Base-by-base conservation (phyloP, 2,329 filamentous ascomycete genomes). In the Colletotrichum scovillei region DNA sequence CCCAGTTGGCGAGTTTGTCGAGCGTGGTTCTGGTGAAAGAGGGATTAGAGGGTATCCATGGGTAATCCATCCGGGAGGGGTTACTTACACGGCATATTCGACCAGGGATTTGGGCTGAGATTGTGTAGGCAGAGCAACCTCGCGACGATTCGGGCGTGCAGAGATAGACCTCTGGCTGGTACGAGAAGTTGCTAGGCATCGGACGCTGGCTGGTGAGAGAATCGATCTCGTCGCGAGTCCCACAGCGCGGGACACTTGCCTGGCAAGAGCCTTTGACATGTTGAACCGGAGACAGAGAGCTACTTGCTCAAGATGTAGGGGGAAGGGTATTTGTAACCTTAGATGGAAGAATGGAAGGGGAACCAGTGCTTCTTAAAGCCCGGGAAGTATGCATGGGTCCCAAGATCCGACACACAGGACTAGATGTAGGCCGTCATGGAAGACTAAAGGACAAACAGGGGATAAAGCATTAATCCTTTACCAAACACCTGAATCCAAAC, bases 1-100 rank as follows among this genome's bases (percentile, higher is more conserved):
- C 92, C 94, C 94, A 97, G 86, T 95, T 96, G 83, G 92, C 86
- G 75, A 97, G 88, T 79, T 92, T 88, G 81, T 97, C 94, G 79
- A 95, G 88, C 3, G 93, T 93, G 63, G 94, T 94, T 75, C 93
- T 95, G 77, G 55, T 22, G 4, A 19, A 46, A 11, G 9, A 35
- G 4, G 1, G 11, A 5, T 35, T 35, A 19, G 38, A 26, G 19
- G 9, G 24, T 5, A 59, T 8, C 0, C 19, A n/a, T 9, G 30
- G 57, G 19, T 6, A 1, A 9, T 24, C 6, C 12, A 3, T 3
- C 8, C 2, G 5, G 9, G 7, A 38, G 3, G 16, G 14, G 7
- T 0, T 35, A 12, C 57, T 26, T 38, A 59, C 57, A 59, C 32
- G 8, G 35, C 30, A 24, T 59, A 16, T 42, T 59, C 28, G 12